Evolutionary conservation across 2,329 filamentous ascomycete species (phyloP), one percentile per base, ranked within the genome.

Genomic region (Leptodontidium sp.): DNA sequence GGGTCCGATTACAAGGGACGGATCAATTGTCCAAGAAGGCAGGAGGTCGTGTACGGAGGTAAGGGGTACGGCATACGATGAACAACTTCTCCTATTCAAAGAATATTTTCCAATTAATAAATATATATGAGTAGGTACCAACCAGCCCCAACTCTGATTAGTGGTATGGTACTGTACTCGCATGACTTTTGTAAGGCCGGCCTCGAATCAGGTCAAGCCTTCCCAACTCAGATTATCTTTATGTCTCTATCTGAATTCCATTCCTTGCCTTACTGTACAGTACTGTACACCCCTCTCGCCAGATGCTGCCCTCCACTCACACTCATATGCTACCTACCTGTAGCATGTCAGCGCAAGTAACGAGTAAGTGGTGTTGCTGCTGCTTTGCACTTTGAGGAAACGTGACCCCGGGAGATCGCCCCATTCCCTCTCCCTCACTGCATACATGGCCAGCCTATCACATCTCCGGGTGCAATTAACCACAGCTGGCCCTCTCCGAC

Each of bases 331-430:
- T 11, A 21, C 21, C 21, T 21, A 21, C 21, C 21, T 21, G 21
- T 21, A 9, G 47, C 21, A 50, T 50, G n/a, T 17, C n/a, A 47
- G 7, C 29, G 12, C 26, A n/a, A 21, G 21, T 21, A 21, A 21
- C 21, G 21, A 21, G 21, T 21, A 21, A 21, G 32, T 12, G 29
- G 29, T 32, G 29, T 32, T 21, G 24, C 24, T 11, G 26, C 4
- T 24, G 49, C 14, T 35, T 55, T 59, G 57, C 57, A 59, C 57
- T 59, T 59, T 43, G 57, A 26, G 35, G 40, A 45, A 59, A 59
- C 57, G 57, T 59, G 57, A 43, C 35, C 35, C 57, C 38, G 38
- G 57, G 57, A 45, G 57, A 45, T 59, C 57, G 57, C 35, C 57
- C 9, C 35, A 45, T 29, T 5, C 57, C 57, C 38, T 32, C 29